phyloP scores from a whole-genome alignment of 2,329 filamentous ascomycete genomes.

The Stachybotrys chlorohalonatus region DNA sequence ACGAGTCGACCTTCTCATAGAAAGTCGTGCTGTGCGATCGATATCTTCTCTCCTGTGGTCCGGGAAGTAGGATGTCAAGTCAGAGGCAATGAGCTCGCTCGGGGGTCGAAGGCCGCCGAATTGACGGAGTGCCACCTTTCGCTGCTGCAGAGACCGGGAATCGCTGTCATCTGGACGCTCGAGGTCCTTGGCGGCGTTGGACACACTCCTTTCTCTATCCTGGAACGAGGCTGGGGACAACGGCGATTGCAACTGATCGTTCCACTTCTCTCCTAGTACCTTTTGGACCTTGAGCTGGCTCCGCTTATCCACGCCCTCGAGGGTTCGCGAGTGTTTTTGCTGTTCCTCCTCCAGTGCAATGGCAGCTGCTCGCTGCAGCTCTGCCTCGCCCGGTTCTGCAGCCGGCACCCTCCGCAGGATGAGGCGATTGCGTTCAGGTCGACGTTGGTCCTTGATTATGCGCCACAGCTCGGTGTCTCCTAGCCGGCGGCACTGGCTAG shows the following conservation, averaged over 20 bases:
- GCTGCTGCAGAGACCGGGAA: slow-evolving; percentile 30
- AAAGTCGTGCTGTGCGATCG: slow-evolving; percentile 88
- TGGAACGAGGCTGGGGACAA: slow-evolving; percentile 71
- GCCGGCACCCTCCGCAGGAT: slow-evolving; percentile 90
- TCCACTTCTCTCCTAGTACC: slow-evolving; percentile 79
- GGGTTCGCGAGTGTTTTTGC: slow-evolving; percentile 56
- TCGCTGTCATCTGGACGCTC: slow-evolving; percentile 46
- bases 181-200: slow-evolving; percentile 48
- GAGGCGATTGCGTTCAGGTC: slow-evolving; percentile 80
- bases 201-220: slow-evolving; percentile 60
- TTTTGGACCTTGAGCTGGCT: slow-evolving; percentile 85
- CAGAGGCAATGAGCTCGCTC: slow-evolving; percentile 94
- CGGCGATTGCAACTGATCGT: slow-evolving; percentile 71
- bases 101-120: slow-evolving; percentile 91
- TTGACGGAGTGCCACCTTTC: slow-evolving; percentile 52
- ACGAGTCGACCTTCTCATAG: slow-evolving; percentile 80
- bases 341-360: slow-evolving; percentile 84
- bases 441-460: slow-evolving; percentile 77
- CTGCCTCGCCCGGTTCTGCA: slow-evolving; percentile 78
- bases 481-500: slow-evolving; percentile 70
- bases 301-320: slow-evolving; percentile 59
- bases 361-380: slow-evolving; percentile 77
- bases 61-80: slow-evolving; percentile 94
- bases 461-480: slow-evolving; percentile 83
- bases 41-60: slow-evolving; percentile 91